Conservation (phyloP, 192 early-diverging fungal species). For the Entomortierella lignicola region DNA sequence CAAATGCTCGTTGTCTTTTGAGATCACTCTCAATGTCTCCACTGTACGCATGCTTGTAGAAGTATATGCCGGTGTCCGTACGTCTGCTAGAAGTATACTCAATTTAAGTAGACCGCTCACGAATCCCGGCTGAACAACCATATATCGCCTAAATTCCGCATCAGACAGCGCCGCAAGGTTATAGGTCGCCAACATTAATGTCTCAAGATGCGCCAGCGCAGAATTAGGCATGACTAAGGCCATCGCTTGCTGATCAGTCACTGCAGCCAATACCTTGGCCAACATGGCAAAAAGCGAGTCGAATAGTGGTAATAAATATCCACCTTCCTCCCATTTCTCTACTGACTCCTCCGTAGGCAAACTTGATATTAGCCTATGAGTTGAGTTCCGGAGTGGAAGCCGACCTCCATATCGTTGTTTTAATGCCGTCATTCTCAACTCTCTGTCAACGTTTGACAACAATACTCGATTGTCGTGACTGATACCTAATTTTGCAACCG, state of each 20-base stretch:
- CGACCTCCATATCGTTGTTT: slow-evolving; percentile 16
- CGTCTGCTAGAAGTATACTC: slow-evolving; percentile 42
- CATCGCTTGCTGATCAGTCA: slow-evolving; percentile 15
- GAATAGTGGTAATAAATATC: slow-evolving; percentile 47
- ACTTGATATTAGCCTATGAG: not conserved
- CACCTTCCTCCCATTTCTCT: slow-evolving; percentile 38
- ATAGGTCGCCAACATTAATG: slow-evolving; percentile 63
- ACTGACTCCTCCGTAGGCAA: not conserved
- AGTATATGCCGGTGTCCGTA: slow-evolving; percentile 32
- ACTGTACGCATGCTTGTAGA: slow-evolving; percentile 50
- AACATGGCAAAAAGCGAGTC: slow-evolving; percentile 51
- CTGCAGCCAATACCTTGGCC: slow-evolving; percentile 31
- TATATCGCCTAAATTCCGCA: slow-evolving; percentile 37
- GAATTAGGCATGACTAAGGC: slow-evolving; percentile 25
- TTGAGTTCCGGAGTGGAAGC: slow-evolving; percentile 1
- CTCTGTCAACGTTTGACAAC: slow-evolving; percentile 46
- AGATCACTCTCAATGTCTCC: slow-evolving; percentile 43
- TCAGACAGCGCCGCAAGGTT: slow-evolving; percentile 57
- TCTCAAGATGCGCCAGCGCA: slow-evolving; percentile 63
- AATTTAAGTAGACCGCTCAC: slow-evolving; percentile 39
- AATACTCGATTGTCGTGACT: slow-evolving; percentile 66
- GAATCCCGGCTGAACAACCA: slow-evolving; percentile 45
- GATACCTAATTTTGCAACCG: slow-evolving; percentile 69
- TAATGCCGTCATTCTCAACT: slow-evolving; percentile 15
- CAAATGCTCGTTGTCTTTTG: slow-evolving; percentile 44